phyloP scores from a whole-genome alignment of 148 eudicot species.

The Arctostaphylos glauca region DNA sequence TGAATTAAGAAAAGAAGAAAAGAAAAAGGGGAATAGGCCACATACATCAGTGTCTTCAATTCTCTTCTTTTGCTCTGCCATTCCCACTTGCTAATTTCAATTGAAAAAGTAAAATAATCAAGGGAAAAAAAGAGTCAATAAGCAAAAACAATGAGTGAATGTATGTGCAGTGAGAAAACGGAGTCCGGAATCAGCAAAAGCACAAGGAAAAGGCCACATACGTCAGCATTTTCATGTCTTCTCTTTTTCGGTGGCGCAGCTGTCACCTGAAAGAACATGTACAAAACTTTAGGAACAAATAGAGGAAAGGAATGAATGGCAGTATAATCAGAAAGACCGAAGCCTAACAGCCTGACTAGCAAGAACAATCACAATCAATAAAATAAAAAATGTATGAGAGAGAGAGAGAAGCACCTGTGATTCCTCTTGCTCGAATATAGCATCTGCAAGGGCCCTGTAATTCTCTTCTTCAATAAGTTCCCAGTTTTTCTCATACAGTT shows the following conservation, averaged over 20 bases:
- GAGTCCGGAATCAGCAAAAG: background rate
- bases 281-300: background rate
- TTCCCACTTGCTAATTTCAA: background rate
- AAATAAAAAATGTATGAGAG: background rate
- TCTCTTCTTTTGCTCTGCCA: constrained; percentile 32
- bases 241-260: constrained; percentile 23
- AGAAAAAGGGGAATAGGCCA: constrained; percentile 17
- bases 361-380: background rate
- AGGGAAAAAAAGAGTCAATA: background rate
- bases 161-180: background rate
- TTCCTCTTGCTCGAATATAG: constrained; percentile 70
- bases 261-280: constrained; percentile 33
- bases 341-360: constrained; percentile 11
- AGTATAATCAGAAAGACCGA: background rate
- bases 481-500: constrained; percentile 79
- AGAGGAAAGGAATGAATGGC: background rate
- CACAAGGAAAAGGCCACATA: constrained; percentile 28
- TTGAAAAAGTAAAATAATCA: background rate
- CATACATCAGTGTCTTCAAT: constrained; percentile 40
- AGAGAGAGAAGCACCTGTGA: constrained; percentile 35
- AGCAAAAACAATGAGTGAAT: background rate
- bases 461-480: constrained; percentile 73
- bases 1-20: background rate
- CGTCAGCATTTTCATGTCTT: constrained; percentile 31
- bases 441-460: constrained; percentile 76